Evolutionary conservation across 2,329 filamentous ascomycete genomes (phyloP), one percentile per base, ranked within the genome.

Genomic region (Chrysoporthe puriensis): DNA sequence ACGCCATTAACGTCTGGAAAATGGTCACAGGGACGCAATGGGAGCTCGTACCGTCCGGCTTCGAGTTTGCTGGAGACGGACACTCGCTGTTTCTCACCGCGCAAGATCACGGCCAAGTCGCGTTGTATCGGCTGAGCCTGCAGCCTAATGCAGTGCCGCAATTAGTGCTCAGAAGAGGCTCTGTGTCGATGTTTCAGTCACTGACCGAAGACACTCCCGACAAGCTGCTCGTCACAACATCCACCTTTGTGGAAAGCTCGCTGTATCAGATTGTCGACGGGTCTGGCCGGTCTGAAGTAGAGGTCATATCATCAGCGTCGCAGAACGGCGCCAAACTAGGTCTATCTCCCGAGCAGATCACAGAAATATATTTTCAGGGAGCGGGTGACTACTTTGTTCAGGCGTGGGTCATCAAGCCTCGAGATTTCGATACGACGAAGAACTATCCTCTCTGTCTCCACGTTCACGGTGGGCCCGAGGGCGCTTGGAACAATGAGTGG

Each of bases 401-500:
- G 43, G 76, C 77, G 0, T 82, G 79, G 72, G 74, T 83, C 36
- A 64, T 83, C 11, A 76, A 74, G 34, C 81, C 81, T 4, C 75
- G 75, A 60, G 68, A 75, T 46, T 81, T 82, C 69, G 78, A 81
- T 63, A 69, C 74, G 11, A 69, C 4, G 6, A 76, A 75, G 66
- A 78, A 75, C 62, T 79, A 80, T 21, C 81, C 81, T 2, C 72
- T 81, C 65, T 75, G 78, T 0, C 56, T 83, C 3, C 70, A 78
- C 18, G 74, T 80, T 13, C 80, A 82, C 43, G 80, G 77, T 11
- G 78, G 77, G 0, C 80, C 86, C 0, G 81, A 82, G 64, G 74
- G 76, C 3, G 78, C 84, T 1, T 86, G 83, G 83, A 79, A 78
- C n/a, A 84, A 88, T 70, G 77, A 79, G 61, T 88, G 85, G 85